Conservation (phyloP, 75 land plant genomes). For the Ceratopteris richardii region DNA sequence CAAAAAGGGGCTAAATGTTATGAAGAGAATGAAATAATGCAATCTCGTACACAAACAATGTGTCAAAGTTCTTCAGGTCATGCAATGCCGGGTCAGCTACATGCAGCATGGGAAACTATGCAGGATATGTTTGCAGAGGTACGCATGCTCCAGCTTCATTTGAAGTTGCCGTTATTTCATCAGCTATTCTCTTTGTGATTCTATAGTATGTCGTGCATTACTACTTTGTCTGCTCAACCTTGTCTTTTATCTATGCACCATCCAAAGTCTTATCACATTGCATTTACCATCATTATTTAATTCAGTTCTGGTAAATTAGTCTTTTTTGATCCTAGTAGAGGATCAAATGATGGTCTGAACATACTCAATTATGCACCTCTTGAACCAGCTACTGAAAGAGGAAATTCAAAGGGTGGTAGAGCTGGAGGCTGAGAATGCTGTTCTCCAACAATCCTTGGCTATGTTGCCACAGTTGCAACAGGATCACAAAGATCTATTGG, state of each 20-base stretch:
- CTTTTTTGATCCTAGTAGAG: no score
- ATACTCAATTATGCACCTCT: no score
- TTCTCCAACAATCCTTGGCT: conserved; percentile 24
- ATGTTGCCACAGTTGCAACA: conserved; percentile 25
- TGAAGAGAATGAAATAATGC: conserved; percentile 4
- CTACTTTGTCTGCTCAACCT: no score
- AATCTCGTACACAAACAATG: not conserved
- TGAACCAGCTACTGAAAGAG: conserved; percentile 24
- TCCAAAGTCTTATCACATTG: no score
- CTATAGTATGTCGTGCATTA: no score
- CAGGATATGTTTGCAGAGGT: conserved; percentile 31
- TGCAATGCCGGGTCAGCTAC: conserved; percentile 14
- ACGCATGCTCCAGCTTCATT: no score
- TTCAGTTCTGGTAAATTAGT: no score
- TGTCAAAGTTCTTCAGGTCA: not conserved
- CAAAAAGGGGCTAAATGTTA: conserved; percentile 8
- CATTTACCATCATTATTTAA: no score
- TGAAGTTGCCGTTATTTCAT: no score
- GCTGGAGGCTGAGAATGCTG: conserved; percentile 41
- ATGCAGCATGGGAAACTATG: conserved; percentile 34
- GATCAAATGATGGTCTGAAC: no score
- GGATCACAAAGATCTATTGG: conserved; percentile 22
- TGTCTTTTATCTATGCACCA: no score
- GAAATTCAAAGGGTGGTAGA: conserved; percentile 32
- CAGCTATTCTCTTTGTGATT: no score